These are phyloP conservation scores for Capsicum baccatum DNA, from an alignment of 257 asterid genomes.

Conservation along the genomic window DNA sequence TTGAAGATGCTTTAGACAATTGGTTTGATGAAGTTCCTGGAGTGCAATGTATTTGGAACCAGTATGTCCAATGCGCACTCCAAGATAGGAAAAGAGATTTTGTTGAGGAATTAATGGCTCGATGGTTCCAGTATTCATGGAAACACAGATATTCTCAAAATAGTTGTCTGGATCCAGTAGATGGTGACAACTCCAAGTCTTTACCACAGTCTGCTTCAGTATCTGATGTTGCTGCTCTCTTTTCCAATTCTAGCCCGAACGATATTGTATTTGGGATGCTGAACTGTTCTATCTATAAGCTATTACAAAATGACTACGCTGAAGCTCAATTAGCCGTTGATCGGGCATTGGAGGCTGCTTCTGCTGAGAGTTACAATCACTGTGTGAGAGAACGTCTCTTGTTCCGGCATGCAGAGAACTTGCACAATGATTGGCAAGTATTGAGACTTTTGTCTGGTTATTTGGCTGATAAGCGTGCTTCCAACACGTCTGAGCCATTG, in stretches of 20 bases:
- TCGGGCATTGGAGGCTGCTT: constrained; percentile 46
- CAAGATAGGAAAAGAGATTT: constrained; percentile 39
- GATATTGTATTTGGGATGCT: constrained; percentile 51
- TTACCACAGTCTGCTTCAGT: constrained; percentile 32
- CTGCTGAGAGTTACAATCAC: constrained; percentile 44
- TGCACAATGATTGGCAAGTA: constrained; percentile 25
- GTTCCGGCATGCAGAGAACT: constrained; percentile 34
- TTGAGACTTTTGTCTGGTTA: constrained; percentile 38
- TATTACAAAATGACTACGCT: constrained; percentile 40
- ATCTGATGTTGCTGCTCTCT: constrained; percentile 38
- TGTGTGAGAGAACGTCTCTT: constrained; percentile 50
- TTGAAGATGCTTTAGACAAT: constrained; percentile 49
- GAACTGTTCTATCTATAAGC: constrained; percentile 47
- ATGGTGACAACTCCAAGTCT: constrained; percentile 28
- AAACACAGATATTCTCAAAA: constrained; percentile 27
- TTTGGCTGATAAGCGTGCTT: constrained; percentile 44
- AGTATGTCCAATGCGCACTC: constrained; percentile 47
- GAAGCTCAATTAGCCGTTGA: constrained; percentile 46
- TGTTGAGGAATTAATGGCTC: constrained; percentile 45
- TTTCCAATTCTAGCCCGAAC: constrained; percentile 33
- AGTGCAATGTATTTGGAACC: constrained; percentile 56
- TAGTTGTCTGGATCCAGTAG: constrained; percentile 17
- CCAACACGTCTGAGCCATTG: constrained; percentile 38
- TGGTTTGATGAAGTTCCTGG: constrained; percentile 55
- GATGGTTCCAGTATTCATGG: constrained; percentile 44